phyloP scores from a whole-genome alignment of 2,329 filamentous ascomycete species.

The Claviceps sp. region DNA sequence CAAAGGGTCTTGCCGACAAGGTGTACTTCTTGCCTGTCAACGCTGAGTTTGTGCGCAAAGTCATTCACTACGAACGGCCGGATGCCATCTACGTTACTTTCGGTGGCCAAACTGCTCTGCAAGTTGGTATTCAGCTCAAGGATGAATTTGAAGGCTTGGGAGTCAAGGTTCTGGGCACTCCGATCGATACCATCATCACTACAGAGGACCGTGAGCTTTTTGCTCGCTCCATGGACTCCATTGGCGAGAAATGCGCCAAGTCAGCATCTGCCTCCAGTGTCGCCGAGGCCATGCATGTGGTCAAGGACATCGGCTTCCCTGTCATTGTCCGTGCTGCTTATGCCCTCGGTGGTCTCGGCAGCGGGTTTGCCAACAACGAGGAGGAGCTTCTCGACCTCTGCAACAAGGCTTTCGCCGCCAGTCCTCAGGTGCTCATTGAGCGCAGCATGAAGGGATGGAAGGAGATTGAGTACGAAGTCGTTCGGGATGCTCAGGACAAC shows the following conservation, averaged over 20 bases:
- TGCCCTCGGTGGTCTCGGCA: conserved; percentile 85
- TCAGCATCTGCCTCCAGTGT: conserved; percentile 83
- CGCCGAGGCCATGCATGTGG: conserved; percentile 77
- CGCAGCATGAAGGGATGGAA: conserved; percentile 99
- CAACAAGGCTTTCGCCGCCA: conserved; percentile 87
- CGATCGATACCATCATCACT: conserved; percentile 95
- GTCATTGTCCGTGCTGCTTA: conserved; percentile 96
- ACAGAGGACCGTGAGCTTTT: conserved; percentile 97
- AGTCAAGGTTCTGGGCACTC: conserved; percentile 88
- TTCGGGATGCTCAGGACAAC: conserved; percentile 89
- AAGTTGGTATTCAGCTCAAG: conserved; percentile 93
- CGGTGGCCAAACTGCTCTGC: conserved; percentile 91
- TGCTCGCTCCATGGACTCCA: conserved; percentile 94
- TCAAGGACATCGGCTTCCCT: conserved; percentile 86
- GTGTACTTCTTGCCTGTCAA: conserved; percentile 98
- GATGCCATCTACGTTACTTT: conserved; percentile 98
- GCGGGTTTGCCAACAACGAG: conserved; percentile 87
- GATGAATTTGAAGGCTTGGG: conserved; percentile 90
- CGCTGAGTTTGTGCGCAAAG: conserved; percentile 92
- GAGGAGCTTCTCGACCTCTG: conserved; percentile 74
- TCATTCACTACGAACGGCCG: conserved; percentile 86
- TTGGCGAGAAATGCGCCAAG: conserved; percentile 95
- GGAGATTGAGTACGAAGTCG: conserved; percentile 97
- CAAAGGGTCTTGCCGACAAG: conserved; percentile 93
- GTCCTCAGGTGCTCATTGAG: conserved; percentile 92